Conservation (phyloP, 1,139 yeast genomes). For the Saccharomycopsis phalli region DNA sequence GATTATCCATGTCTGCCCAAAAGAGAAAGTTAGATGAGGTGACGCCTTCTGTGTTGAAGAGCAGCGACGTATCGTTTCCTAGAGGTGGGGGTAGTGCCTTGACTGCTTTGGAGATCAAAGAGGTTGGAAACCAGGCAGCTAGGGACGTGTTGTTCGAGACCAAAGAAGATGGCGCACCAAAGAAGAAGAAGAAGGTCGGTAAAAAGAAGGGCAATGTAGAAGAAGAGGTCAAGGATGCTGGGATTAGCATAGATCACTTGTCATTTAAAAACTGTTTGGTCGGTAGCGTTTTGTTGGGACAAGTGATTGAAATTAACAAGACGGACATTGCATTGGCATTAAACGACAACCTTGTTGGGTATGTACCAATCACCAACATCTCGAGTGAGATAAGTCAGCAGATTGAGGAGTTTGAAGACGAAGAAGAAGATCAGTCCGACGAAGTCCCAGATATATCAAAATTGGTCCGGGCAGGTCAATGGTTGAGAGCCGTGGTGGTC, state of each 20-base stretch:
- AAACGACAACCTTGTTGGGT: conserved; percentile 81
- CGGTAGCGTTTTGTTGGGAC: conserved; percentile 74
- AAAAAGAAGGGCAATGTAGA: conserved; percentile 26
- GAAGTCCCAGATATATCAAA: conserved; percentile 47
- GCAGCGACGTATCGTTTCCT: conserved; percentile 67
- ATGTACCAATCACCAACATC: conserved; percentile 66
- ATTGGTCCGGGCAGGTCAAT: conserved; percentile 66
- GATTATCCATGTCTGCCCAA: conserved; percentile 21
- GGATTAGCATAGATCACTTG: conserved; percentile 46
- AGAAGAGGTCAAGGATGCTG: conserved; percentile 21
- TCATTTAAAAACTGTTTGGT: conserved; percentile 52
- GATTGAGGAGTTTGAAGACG: conserved; percentile 47
- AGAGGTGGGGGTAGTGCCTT: conserved; percentile 89
- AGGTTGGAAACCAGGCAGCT: conserved; percentile 87
- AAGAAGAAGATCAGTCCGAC: conserved; percentile 38
- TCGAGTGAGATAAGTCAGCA: conserved; percentile 52
- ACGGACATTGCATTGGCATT: conserved; percentile 61
- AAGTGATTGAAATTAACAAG: conserved; percentile 50
- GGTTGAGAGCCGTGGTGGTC: conserved; percentile 72
- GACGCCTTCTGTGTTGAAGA: conserved; percentile 12
- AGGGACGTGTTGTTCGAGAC: conserved; percentile 64
- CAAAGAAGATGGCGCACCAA: conserved; percentile 27
- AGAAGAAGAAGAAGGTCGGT: conserved; percentile 31
- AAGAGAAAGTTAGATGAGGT: conserved; percentile 27
- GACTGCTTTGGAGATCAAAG: conserved; percentile 85